These are phyloP conservation scores for Cotoneaster glaucophyllus DNA, from an alignment of 306 rosid species.

Conservation along the genomic window DNA sequence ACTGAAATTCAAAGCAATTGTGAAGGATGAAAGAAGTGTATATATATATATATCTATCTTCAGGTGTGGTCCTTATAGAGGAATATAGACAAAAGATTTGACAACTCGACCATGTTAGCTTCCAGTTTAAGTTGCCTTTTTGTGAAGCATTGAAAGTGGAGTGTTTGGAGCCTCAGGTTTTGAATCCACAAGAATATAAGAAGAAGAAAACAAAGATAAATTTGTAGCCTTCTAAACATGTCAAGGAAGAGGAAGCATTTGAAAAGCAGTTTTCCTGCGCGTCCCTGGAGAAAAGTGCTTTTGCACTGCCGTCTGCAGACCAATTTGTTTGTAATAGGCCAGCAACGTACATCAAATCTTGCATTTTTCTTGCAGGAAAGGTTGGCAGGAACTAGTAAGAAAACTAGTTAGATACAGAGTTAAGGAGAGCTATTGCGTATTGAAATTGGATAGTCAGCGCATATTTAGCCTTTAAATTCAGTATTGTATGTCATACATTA, in stretches of 20 bases:
- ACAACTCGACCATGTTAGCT: constrained; percentile 13
- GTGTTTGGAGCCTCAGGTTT: constrained; percentile 13
- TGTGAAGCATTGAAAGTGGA: constrained; percentile 7
- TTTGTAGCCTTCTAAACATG: constrained; percentile 18
- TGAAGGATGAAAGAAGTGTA: background rate
- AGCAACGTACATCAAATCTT: background rate
- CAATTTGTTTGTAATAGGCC: background rate
- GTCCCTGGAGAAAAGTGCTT: background rate
- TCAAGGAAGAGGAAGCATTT: constrained; percentile 30
- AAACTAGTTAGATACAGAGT: background rate
- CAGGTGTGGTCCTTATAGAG: constrained; percentile 11
- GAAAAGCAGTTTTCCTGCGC: background rate
- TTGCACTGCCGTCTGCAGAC: background rate
- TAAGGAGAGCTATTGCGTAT: no score
- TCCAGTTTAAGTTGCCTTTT: constrained; percentile 8
- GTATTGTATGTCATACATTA: background rate
- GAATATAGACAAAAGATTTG: constrained; percentile 15
- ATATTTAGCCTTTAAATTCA: background rate
- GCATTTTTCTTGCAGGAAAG: background rate
- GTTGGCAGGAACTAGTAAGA: background rate
- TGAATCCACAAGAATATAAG: constrained; percentile 5
- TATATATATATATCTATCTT: background rate
- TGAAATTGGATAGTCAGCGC: background rate
- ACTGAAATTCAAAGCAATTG: background rate
- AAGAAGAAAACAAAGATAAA: constrained; percentile 12